Conservation (phyloP, 768 basidiomycete genomes). For the Mrakia hoshinonis region DNA sequence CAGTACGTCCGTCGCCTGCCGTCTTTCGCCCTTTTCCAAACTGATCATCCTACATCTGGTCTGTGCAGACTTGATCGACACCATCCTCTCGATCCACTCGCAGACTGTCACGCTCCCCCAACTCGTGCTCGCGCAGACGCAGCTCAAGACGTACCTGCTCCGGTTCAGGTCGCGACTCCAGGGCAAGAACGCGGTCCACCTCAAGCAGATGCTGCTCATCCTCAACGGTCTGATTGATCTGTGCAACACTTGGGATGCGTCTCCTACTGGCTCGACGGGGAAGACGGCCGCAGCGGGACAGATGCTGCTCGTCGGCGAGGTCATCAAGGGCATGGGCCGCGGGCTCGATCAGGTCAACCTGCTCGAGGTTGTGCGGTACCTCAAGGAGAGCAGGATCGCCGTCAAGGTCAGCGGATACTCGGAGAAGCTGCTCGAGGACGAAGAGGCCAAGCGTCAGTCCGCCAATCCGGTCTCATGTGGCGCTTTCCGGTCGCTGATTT, state of each 20-base stretch:
- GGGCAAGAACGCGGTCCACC: slow-evolving; percentile 61
- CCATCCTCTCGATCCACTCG: slow-evolving; percentile 77
- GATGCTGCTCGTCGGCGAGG: slow-evolving; percentile 59
- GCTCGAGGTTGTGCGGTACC: slow-evolving; percentile 69
- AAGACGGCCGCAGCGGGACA: slow-evolving; percentile 44
- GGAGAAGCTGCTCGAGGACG: slow-evolving; percentile 51
- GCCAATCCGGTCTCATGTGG: too few species aligned
- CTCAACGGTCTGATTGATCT: slow-evolving; percentile 61
- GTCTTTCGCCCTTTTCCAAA: not conserved
- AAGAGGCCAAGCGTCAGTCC: slow-evolving; percentile 31
- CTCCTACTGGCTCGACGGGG: not conserved
- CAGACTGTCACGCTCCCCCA: slow-evolving; percentile 52
- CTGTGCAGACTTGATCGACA: slow-evolving; percentile 65
- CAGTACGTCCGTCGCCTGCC: slow-evolving; percentile 15
- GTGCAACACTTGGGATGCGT: slow-evolving; percentile 37
- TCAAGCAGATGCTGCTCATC: slow-evolving; percentile 68
- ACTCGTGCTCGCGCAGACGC: slow-evolving; percentile 57
- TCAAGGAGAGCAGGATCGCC: slow-evolving; percentile 67
- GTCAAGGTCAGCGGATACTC: slow-evolving; percentile 58
- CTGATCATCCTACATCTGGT: not conserved
- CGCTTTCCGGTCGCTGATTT: not conserved
- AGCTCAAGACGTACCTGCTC: slow-evolving; percentile 66
- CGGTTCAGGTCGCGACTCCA: slow-evolving; percentile 72
- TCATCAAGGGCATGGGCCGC: slow-evolving; percentile 58
- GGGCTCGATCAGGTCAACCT: slow-evolving; percentile 70